Evolutionary conservation across 768 basidiomycete species (phyloP), one percentile per base, ranked within the genome.

Genomic region (Phaeotremella skinneri): DNA sequence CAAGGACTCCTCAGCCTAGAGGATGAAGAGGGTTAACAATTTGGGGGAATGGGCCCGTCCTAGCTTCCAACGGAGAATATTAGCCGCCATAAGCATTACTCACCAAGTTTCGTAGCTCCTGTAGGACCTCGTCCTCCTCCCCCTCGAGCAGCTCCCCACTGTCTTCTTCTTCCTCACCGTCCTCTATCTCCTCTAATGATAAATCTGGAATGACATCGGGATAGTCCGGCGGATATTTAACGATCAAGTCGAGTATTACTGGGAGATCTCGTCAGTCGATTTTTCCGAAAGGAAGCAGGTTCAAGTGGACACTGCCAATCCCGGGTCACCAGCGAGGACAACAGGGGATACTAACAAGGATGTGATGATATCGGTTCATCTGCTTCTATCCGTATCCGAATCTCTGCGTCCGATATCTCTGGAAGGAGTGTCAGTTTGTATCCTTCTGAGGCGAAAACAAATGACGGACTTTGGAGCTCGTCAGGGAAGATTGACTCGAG

Each of bases 401-500:
- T 83, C 70, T 87, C 83, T 68, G 81, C 84, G 73, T 91, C 87
- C 66, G 89, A 90, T 73, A 88, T 73, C 82, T 88, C 94, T 97
- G 88, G 68, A 59, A 68, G 78, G 72, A 78, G 55, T 27, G 78
- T 75, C 30, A 56, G 53, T 54, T 49, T 25, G 30, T 30, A 5
- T 2, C 29, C 20, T 45, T 7, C 21, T 41, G 13, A 30, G 14
- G 5, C 37, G 49, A 5, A 9, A 37, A 20, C 72, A 4, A 27
- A 69, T 67, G 64, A 88, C 91, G 74, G 80, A 96, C 93, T 88
- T 71, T 87, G 83, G 58, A 96, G 81, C 78, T 98, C 94, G 64
- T 90, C 87, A 3, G 94, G 91, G 77, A 94, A 98, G 76, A 98
- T 98, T 2, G 91, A 87, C 79, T 94, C 91, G 66, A 97, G 83